A percentile compares a stretch with the other conserved stretches of the same genome.
Conservation (phyloP, 1,139 yeast species). For the Taiozyma onychis region DNA sequence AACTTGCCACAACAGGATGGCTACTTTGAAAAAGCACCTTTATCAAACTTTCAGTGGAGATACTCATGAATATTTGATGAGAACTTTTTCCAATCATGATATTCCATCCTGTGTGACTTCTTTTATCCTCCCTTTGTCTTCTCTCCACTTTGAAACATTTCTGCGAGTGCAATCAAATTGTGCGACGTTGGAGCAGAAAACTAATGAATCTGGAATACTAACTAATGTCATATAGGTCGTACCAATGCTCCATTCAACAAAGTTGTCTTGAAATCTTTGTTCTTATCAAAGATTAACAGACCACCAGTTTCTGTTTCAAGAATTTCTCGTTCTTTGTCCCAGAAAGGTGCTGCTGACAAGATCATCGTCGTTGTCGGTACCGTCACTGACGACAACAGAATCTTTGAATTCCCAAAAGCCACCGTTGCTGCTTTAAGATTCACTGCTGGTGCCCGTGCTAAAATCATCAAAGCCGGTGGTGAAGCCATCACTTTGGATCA, state of each 20-base stretch:
- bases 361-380: constrained; percentile 98
- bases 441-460: constrained; percentile 99
- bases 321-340: constrained; percentile 76
- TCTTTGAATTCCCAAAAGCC: constrained; percentile 90
- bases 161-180: constrained; percentile 58
- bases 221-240: constrained; percentile 61
- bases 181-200: constrained; percentile 57
- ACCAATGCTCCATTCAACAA: constrained; percentile 99
- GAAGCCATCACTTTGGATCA: constrained; percentile 99
- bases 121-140: neutral
- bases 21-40: neutral
- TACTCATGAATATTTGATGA: constrained; percentile 16
- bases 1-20: neutral
- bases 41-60: constrained; percentile 22
- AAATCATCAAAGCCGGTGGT: constrained; percentile 98
- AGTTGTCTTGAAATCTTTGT: constrained; percentile 89
- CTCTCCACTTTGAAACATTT: constrained; percentile 23
- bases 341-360: constrained; percentile 84
- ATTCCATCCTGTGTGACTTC: neutral
- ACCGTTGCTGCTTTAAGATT: constrained; percentile 98
- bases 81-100: neutral
- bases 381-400: constrained; percentile 96
- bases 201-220: constrained; percentile 33
- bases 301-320: constrained; percentile 98
- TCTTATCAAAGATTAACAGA: constrained; percentile 98